phyloP scores from a whole-genome alignment of 2,329 filamentous ascomycete genomes.

The Hypoxylon sp. region DNA sequence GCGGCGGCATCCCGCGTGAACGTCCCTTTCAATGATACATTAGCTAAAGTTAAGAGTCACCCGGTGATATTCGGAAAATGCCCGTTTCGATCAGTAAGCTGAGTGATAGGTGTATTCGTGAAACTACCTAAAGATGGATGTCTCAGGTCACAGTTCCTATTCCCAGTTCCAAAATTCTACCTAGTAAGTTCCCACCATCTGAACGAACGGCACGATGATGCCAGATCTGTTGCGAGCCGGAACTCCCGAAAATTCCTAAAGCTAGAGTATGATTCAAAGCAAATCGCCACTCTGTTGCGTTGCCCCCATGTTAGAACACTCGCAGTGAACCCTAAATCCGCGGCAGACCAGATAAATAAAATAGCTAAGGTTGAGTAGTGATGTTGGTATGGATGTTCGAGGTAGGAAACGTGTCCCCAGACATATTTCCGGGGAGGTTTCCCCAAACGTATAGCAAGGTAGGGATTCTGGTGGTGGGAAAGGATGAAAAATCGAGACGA shows the following conservation, averaged over 20 bases:
- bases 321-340: conserved; percentile 1
- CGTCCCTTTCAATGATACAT: neutral
- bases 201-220: conserved; percentile 2
- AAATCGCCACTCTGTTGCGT: neutral
- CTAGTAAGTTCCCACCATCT: neutral
- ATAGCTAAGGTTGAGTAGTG: conserved; percentile 4
- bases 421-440: neutral
- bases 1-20: neutral
- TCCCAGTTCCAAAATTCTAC: conserved; percentile 7
- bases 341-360: neutral
- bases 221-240: neutral
- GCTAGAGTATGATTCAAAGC: conserved; percentile 1
- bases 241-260: neutral
- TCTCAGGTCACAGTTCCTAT: neutral
- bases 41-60: neutral
- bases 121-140: neutral
- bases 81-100: neutral
- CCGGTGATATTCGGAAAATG: neutral
- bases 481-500: conserved; percentile 17
- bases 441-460: conserved; percentile 21
- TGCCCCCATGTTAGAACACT: neutral
- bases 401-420: neutral
- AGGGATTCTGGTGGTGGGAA: conserved; percentile 6
- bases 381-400: conserved; percentile 3
- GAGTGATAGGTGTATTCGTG: neutral